Percentiles rank a stretch among this genome's conserved stretches.
Conservation (phyloP, 1,284 basidiomycete species). For the Trichosporon sp. region DNA sequence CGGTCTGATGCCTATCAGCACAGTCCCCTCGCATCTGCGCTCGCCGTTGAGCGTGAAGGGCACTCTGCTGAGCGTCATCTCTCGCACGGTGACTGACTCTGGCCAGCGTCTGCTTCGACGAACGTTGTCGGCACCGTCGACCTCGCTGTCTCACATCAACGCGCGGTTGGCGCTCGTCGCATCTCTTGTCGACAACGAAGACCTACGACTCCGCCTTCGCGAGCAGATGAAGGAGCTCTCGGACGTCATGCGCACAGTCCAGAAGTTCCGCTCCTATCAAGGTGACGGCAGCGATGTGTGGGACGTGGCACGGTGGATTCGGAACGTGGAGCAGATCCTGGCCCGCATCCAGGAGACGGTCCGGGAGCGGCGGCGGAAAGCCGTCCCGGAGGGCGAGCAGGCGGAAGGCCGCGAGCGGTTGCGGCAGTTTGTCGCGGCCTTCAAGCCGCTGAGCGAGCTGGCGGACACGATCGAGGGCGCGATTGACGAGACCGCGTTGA, state of each 20-base stretch:
- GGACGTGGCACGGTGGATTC: slow-evolving; percentile 40
- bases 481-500: slow-evolving; percentile 50
- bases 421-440: slow-evolving; percentile 56
- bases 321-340: slow-evolving; percentile 28
- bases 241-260: slow-evolving; percentile 72
- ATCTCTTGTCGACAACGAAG: slow-evolving; percentile 62
- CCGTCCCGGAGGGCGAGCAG: not conserved
- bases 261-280: slow-evolving; percentile 67
- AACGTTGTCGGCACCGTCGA: slow-evolving; percentile 60
- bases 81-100: slow-evolving; percentile 71
- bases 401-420: slow-evolving; percentile 24
- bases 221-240: slow-evolving; percentile 59
- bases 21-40: not conserved
- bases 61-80: slow-evolving; percentile 71
- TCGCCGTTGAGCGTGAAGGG: slow-evolving; percentile 43
- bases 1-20: slow-evolving; percentile 49
- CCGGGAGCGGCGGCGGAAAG: slow-evolving; percentile 12
- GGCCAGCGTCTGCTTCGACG: slow-evolving; percentile 67
- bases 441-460: slow-evolving; percentile 59
- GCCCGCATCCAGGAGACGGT: slow-evolving; percentile 18
- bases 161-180: slow-evolving; percentile 74
- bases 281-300: slow-evolving; percentile 59
- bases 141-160: slow-evolving; percentile 66
- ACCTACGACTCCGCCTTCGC: slow-evolving; percentile 65
- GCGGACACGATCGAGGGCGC: slow-evolving; percentile 60